Evolutionary conservation across 164 flowering plant species (phyloP).

Genomic region (Umbilicus rupestris): DNA sequence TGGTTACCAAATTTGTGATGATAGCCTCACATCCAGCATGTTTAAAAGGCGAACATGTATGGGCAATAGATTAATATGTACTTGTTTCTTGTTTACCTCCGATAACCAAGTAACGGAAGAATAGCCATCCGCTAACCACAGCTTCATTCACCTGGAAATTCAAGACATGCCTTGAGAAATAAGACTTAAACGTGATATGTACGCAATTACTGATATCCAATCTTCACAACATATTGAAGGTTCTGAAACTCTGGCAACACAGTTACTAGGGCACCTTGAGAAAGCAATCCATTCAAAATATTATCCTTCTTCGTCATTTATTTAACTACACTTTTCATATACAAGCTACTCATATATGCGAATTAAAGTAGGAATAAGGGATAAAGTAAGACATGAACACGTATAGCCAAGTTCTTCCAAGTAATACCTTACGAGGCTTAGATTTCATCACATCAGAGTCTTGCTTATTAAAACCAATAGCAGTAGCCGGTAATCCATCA

Average conservation of each 20-base stretch:
- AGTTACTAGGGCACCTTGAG: no score
- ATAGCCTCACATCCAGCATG: no score
- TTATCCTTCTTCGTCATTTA: no score
- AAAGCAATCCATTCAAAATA: no score
- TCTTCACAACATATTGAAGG: neutral
- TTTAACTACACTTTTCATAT: no score
- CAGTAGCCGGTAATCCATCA: constrained; percentile 99
- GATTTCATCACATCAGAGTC: constrained; percentile 95
- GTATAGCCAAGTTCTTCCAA: neutral
- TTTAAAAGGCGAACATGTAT: neutral
- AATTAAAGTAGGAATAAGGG: no score
- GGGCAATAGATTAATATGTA: neutral
- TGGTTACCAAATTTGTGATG: neutral
- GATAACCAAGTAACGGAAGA: constrained; percentile 92
- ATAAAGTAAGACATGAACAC: neutral
- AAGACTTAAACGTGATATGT: no score
- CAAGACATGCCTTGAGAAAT: neutral
- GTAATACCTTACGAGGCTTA: constrained; percentile 90
- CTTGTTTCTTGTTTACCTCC: constrained; percentile 48
- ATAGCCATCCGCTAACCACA: constrained; percentile 93
- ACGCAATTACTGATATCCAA: no score
- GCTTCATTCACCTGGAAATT: constrained; percentile 81
- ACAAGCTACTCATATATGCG: no score
- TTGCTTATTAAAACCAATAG: constrained; percentile 95
- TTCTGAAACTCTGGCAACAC: neutral